Conservation (phyloP, 768 basidiomycete genomes). For the Sistotremastrum niveocremeum region DNA sequence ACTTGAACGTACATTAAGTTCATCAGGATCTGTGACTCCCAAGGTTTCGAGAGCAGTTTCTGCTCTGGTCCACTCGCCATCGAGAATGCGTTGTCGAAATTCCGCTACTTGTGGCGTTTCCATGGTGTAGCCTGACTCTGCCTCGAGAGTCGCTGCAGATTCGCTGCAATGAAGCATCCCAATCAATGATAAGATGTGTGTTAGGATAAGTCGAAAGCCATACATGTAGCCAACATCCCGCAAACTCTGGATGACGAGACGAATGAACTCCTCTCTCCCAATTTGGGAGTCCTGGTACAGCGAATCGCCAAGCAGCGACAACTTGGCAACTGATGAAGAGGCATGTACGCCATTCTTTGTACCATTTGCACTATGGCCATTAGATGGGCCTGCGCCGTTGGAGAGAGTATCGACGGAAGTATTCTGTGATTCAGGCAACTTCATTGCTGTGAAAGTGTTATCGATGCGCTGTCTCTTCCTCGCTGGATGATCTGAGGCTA, state of each 20-base stretch:
- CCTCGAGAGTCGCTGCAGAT: constrained; percentile 78
- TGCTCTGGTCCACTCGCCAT: constrained; percentile 71
- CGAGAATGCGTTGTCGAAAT: constrained; percentile 68
- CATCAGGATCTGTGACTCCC: constrained; percentile 55
- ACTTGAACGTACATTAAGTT: constrained; percentile 43
- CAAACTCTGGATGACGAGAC: constrained; percentile 78
- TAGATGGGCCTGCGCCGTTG: too few relatives aligned
- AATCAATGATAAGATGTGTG: neutral
- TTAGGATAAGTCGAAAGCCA: constrained; percentile 7
- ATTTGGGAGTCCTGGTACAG: constrained; percentile 66
- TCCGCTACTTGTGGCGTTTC: constrained; percentile 65
- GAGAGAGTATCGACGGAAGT: too few relatives aligned
- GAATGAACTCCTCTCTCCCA: constrained; percentile 82
- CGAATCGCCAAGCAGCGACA: constrained; percentile 56
- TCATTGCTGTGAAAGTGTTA: too few relatives aligned
- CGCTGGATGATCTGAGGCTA: too few relatives aligned
- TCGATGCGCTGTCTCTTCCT: too few relatives aligned
- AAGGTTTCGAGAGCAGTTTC: constrained; percentile 54
- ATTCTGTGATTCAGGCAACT: too few relatives aligned
- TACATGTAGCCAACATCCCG: constrained; percentile 69
- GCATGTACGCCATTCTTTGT: constrained; percentile 30
- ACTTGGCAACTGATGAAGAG: constrained; percentile 35
- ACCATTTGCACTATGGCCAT: too few relatives aligned
- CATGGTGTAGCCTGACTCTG: constrained; percentile 83
- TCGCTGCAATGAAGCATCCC: constrained; percentile 35